These are phyloP conservation scores for Raffaelea ambrosiae DNA, from an alignment of 2,329 filamentous ascomycete genomes.

Conservation along the genomic window DNA sequence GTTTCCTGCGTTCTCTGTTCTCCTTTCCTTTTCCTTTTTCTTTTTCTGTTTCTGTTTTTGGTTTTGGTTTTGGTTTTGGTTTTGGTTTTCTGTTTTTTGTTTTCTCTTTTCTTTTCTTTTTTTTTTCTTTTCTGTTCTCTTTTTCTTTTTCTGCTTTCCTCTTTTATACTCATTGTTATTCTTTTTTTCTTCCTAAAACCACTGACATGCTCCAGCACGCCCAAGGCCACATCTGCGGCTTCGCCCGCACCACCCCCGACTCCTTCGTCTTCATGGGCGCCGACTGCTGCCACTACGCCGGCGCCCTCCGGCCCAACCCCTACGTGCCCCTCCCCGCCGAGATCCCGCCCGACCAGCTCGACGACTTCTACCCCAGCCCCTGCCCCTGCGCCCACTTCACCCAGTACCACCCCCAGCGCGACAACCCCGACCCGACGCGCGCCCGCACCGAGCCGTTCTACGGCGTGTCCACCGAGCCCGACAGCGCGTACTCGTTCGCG, in stretches of 20 bases:
- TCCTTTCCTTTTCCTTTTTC: too few species aligned
- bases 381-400: conserved; percentile 3
- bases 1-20: too few species aligned
- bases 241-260: conserved; percentile 26
- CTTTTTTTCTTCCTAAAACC: too few species aligned
- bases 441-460: conserved; percentile 1
- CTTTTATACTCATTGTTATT: too few species aligned
- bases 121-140: too few species aligned
- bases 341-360: conserved; percentile 3
- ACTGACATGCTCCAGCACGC: conserved; percentile 15
- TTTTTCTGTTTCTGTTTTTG: too few species aligned
- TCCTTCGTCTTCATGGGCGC: conserved; percentile 26
- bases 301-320: conserved; percentile 17
- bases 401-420: neutral
- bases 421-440: neutral
- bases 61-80: too few species aligned
- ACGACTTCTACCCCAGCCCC: neutral
- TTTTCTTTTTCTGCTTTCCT: too few species aligned
- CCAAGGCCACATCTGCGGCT: conserved; percentile 27
- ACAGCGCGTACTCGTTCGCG: neutral
- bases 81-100: too few species aligned
- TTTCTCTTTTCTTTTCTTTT: too few species aligned
- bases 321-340: conserved; percentile 9
- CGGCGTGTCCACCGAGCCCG: neutral
- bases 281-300: conserved; percentile 25